Base-by-base conservation (phyloP, 1,284 basidiomycete species). In the Garcileccinum viscosum region DNA sequence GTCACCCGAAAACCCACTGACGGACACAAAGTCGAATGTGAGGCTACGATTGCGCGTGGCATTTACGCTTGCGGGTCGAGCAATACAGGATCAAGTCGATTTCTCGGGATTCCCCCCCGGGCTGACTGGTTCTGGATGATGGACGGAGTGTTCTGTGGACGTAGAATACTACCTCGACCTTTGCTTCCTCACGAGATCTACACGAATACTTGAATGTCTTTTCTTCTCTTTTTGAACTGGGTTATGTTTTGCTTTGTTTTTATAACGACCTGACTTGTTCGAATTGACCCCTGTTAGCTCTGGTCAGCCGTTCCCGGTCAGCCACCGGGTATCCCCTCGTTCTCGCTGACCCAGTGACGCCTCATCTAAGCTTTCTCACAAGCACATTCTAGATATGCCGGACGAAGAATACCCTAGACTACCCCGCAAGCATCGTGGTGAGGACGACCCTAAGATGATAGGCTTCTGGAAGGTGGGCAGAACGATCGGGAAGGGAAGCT, bases 401-500 rank as follows among this genome's bases (percentile, higher is more conserved):
- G 71, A 79, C 60, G 76, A 80, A 32, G 50, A 56, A 19, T 76
- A 72, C 64, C 77, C 79, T 37, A 77, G 74, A 69, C 70, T 83
- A 32, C 80, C 78, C 44, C 77, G 80, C 38, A 77, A 75, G 47
- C 74, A 77, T 68, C 82, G 78, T 69, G 80, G 80, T 42, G 80
- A 80, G 59, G 84, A 86, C 32, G 91, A 92, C 74, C 92, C 92
- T 9, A 92, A 89, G 81, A 90, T 89, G 83, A 95, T 99, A 72
- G 97, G 97, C 6, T 87, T 93, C 67, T 99, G 97, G 97, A 93
- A 95, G 81, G 89, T 99, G 60, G 97, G 97, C 61, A 90, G 94
- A 79, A 95, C 94, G 5, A 94, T 99, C 75, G 97, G 97, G 8
- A 93, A 94, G 77, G 97, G 97, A 42, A 93, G 91, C 75, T 95